Base-by-base conservation (phyloP, 768 basidiomycete genomes). In the Tricholoma flavovirens region DNA sequence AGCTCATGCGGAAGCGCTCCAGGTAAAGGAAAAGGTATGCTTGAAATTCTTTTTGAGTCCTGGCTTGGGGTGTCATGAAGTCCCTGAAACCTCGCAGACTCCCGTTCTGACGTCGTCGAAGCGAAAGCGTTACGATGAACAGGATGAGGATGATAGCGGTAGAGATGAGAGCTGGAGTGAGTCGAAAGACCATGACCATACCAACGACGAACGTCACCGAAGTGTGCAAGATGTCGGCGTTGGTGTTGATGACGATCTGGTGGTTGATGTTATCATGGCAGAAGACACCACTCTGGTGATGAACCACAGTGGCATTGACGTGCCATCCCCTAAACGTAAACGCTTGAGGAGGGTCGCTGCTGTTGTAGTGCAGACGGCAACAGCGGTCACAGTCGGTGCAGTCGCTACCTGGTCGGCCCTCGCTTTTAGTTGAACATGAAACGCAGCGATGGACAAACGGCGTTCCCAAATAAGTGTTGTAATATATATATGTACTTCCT, bases 401-500 rank as follows among this genome's bases (percentile, higher is more conserved):
- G 82, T 84, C 11, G 83, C 82, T 3, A 78, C 87, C 2, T 90
- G 88, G 88, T 81, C 83, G 15, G 86, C 85, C 22, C 68, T 90
- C 56, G 88, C 88, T 0, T 90, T 84, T 67, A 75, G 73, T 58
- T 86, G 63, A 77, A 60, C 30, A 45, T 46, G 26, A 49, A 19
- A 29, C 8, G 3, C 46, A 9, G n/a, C 6, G n/a, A 30, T 14
- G n/a, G 45, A 21, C 40, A 42, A 42, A 10, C 43, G 22, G 22
- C 24, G 3, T 14, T 29, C 46, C n/a, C n/a, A 49, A 49, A 49
- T 30, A 9, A 49, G 17, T 49, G 19, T 49, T 49, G 46, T 49
- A 30, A 30, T 9, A 48, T 29, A 5, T 48, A 30, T 9, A 48
- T 29, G 14, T 48, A 45, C 29, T 49, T 26, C n/a, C 0, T 29